Conservation (phyloP, 305 asterid species). For the Fraxinus sp. region DNA sequence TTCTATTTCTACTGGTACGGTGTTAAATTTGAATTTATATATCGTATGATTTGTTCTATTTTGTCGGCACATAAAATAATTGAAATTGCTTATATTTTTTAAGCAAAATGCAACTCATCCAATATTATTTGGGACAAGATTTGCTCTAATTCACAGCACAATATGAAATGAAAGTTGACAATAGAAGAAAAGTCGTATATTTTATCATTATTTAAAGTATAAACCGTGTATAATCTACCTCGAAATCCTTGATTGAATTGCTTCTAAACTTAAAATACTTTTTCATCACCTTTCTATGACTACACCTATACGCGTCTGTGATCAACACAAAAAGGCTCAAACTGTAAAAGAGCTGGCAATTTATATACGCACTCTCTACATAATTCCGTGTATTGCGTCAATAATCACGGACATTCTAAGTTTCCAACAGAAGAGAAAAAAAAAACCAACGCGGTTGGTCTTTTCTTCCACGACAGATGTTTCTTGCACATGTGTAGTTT, state of each 20-base stretch:
- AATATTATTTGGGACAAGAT: neutral
- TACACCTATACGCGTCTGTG: neutral
- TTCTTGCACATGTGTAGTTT: neutral
- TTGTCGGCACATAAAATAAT: no score
- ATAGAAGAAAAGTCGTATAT: neutral
- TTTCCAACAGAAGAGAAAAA: constrained; percentile 20
- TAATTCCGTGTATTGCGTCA: constrained; percentile 42
- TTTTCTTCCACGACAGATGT: neutral
- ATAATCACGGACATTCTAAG: constrained; percentile 47
- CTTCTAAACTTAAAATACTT: neutral
- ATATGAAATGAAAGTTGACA: neutral
- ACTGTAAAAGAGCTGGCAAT: constrained; percentile 9
- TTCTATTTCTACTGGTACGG: no score
- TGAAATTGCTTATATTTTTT: no score
- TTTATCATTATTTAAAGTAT: neutral
- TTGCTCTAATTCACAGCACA: neutral
- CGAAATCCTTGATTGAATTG: neutral
- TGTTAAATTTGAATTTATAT: no score
- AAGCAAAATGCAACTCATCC: neutral
- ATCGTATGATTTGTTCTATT: no score
- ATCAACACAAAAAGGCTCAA: constrained; percentile 11
- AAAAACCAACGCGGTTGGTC: constrained; percentile 25
- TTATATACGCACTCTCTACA: neutral
- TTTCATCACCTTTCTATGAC: neutral
- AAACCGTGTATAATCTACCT: constrained; percentile 19